phyloP scores from a whole-genome alignment of 495 filamentous ascomycete species.

The Xylaria nigripes region DNA sequence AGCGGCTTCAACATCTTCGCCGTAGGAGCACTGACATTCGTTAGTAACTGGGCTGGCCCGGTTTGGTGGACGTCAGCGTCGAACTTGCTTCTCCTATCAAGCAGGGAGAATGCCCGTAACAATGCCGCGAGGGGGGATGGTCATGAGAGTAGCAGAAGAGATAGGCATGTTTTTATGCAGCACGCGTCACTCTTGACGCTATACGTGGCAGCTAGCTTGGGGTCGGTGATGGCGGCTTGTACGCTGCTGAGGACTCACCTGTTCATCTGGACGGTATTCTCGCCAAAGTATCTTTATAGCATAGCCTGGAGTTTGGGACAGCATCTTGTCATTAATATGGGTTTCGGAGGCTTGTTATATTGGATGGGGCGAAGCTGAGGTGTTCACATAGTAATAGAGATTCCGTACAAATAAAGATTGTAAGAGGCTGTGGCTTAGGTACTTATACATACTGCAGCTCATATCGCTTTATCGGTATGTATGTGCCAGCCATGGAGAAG shows the following conservation, averaged over 20 bases:
- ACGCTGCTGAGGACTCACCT: constrained; percentile 76
- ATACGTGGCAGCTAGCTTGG: constrained; percentile 50
- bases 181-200: constrained; percentile 58
- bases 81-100: constrained; percentile 44
- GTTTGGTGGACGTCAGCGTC: constrained; percentile 74
- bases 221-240: constrained; percentile 83
- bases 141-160: background rate
- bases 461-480: too few species aligned
- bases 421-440: too few species aligned
- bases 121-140: background rate
- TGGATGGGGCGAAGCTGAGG: constrained; percentile 35
- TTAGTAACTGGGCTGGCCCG: constrained; percentile 84
- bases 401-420: too few species aligned
- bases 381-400: background rate
- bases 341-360: constrained; percentile 47
- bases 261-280: constrained; percentile 99
- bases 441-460: too few species aligned
- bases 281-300: constrained; percentile 88
- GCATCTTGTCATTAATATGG: constrained; percentile 65
- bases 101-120: background rate
- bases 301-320: constrained; percentile 80
- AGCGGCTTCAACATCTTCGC: constrained; percentile 55
- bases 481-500: too few species aligned
- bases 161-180: constrained; percentile 21
- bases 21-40: constrained; percentile 74